These are phyloP conservation scores for Sporisorium reilianum DNA, from an alignment of 1,284 basidiomycete genomes.

Conservation along the genomic window DNA sequence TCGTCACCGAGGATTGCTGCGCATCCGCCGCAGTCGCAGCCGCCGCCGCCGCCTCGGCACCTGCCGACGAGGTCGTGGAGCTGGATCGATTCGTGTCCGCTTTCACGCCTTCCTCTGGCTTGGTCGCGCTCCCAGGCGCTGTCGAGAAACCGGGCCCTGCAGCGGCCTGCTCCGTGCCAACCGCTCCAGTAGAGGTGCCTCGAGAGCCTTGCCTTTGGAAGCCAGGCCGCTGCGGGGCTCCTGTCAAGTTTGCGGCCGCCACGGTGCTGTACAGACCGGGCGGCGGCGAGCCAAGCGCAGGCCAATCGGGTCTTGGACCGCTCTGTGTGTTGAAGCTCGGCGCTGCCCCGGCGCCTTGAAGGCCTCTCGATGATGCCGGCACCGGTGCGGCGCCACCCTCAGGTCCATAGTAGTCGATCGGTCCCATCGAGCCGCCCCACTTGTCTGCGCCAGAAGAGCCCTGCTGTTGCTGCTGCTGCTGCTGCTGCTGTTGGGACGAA, in stretches of 20 bases:
- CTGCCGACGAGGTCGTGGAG: conserved; percentile 33
- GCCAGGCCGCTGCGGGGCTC: conserved; percentile 21
- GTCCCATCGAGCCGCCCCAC: conserved; percentile 57
- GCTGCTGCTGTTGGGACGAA: conserved; percentile 13
- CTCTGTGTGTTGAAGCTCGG: conserved; percentile 17
- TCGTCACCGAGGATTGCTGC: conserved; percentile 16
- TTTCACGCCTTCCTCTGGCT: conserved; percentile 42
- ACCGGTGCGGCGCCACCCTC: conserved; percentile 30
- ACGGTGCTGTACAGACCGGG: conserved; percentile 31
- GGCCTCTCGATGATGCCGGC: conserved; percentile 16
- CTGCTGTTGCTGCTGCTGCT: conserved; percentile 19
- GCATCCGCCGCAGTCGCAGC: conserved; percentile 2
- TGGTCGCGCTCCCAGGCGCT: conserved; percentile 5
- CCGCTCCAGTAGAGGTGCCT: conserved; percentile 19
- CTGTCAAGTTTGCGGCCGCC: not conserved
- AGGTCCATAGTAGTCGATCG: conserved; percentile 59
- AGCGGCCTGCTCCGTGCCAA: conserved; percentile 12
- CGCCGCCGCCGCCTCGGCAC: conserved; percentile 16
- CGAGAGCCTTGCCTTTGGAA: conserved; percentile 45
- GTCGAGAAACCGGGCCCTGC: not conserved
- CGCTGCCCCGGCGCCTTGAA: conserved; percentile 7
- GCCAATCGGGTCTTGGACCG: conserved; percentile 51
- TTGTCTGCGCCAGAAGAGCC: conserved; percentile 32
- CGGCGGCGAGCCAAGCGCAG: conserved; percentile 51
- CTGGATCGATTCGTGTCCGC: conserved; percentile 19